Percentiles rank a stretch among this genome's conserved stretches.
Conservation (phyloP, 345 rosid genomes). For the Eucalyptus shirleyi region DNA sequence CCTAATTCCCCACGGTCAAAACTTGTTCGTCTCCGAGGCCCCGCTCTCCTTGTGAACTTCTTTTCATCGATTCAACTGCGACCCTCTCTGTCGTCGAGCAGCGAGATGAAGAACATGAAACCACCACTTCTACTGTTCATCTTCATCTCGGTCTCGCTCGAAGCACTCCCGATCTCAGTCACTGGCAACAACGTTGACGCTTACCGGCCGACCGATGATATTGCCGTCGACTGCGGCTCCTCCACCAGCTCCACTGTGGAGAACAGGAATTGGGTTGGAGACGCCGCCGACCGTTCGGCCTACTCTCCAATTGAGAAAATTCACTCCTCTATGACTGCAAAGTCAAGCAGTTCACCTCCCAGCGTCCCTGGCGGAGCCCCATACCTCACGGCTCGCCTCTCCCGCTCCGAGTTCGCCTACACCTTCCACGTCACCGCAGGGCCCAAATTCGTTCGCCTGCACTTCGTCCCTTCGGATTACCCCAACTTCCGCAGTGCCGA, state of each 20-base stretch:
- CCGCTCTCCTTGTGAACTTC: background rate
- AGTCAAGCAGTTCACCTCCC: background rate
- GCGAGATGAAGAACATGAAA: background rate
- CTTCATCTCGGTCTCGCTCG: background rate
- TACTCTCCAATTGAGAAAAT: background rate
- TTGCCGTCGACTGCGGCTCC: background rate
- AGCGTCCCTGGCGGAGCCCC: background rate
- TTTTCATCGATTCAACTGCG: background rate
- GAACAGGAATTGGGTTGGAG: conserved; percentile 1
- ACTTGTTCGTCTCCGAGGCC: background rate
- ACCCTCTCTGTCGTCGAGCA: background rate
- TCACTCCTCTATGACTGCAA: background rate
- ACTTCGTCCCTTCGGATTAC: conserved; percentile 2
- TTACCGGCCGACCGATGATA: background rate
- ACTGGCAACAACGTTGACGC: background rate
- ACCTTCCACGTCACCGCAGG: conserved; percentile 9
- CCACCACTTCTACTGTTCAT: background rate
- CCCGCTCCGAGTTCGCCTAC: conserved; percentile 8
- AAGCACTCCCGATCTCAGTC: background rate
- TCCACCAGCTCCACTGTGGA: background rate
- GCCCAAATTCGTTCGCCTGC: conserved; percentile 14
- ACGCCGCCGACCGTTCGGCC: background rate
- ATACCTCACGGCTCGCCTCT: conserved; percentile 7
- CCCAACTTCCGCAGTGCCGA: background rate
- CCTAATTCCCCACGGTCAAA: background rate